Percentiles rank a stretch among this genome's conserved stretches.
Evolutionary conservation across 2,329 filamentous ascomycete species (phyloP).

Genomic region (Geosmithia putterillii): DNA sequence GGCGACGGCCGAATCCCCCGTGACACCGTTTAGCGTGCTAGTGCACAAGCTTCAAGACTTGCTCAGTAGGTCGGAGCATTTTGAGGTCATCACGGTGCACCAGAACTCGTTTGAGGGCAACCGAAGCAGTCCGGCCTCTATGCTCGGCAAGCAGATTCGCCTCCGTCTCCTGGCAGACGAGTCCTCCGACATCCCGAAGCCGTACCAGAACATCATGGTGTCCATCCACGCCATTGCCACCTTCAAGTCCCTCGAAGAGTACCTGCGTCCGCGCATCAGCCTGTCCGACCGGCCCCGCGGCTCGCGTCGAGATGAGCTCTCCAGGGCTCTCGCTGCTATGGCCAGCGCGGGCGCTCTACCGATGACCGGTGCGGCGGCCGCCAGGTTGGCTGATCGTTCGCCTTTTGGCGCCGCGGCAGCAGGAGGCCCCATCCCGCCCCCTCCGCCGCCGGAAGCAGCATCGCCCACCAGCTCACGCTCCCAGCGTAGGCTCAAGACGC

Average conservation of each 20-base stretch:
- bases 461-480: constrained; percentile 30
- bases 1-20: constrained; percentile 53
- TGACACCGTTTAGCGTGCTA: constrained; percentile 80
- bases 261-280: constrained; percentile 79
- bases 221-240: constrained; percentile 97
- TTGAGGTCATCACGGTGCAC: constrained; percentile 92
- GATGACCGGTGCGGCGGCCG: constrained; percentile 30
- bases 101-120: constrained; percentile 85
- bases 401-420: constrained; percentile 14
- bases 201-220: constrained; percentile 92
- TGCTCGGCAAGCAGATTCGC: constrained; percentile 91
- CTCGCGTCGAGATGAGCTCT: constrained; percentile 51
- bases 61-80: constrained; percentile 92
- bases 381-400: constrained; percentile 32
- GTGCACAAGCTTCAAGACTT: constrained; percentile 93
- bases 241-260: constrained; percentile 94
- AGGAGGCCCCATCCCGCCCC: constrained; percentile 21
- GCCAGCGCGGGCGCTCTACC: constrained; percentile 58
- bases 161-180: constrained; percentile 83
- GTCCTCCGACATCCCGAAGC: constrained; percentile 74
- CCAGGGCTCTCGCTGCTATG: constrained; percentile 62
- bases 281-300: constrained; percentile 57
- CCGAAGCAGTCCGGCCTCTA: constrained; percentile 81
- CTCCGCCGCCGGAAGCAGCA: constrained; percentile 19
- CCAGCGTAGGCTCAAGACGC: constrained; percentile 20